Percentiles rank a stretch among this genome's conserved stretches.
phyloP scores from a whole-genome alignment of 2,329 filamentous ascomycete genomes.

The Colletotrichum coccodes region DNA sequence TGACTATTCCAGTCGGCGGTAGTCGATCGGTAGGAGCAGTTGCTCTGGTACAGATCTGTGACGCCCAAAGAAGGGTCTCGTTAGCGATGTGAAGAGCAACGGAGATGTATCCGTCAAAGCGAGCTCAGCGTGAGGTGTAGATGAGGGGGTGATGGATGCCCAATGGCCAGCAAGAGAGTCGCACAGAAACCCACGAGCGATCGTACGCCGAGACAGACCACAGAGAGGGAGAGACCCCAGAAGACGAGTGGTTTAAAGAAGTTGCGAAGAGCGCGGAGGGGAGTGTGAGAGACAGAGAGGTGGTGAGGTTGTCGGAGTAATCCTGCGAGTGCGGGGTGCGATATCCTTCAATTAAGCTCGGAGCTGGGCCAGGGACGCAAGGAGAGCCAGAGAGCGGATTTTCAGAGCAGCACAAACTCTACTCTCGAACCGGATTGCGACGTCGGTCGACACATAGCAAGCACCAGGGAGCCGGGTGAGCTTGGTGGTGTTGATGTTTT shows the following conservation, averaged over 20 bases:
- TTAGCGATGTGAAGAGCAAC: constrained; percentile 9
- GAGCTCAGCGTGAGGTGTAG: not conserved
- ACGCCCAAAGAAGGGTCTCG: not conserved
- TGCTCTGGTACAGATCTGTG: constrained; percentile 30
- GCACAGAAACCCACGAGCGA: not conserved
- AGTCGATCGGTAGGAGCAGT: constrained; percentile 39
- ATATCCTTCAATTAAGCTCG: constrained; percentile 22
- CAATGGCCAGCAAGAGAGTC: not conserved
- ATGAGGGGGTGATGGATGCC: not conserved
- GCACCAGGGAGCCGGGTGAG: not conserved
- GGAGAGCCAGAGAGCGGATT: constrained; percentile 1
- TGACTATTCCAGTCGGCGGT: constrained; percentile 30
- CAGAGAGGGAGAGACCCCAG: not conserved
- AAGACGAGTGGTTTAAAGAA: constrained; percentile 30
- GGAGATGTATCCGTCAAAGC: not conserved
- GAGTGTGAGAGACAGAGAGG: constrained; percentile 39
- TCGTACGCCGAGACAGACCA: not conserved
- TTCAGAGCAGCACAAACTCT: constrained; percentile 12
- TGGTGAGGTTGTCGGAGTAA: constrained; percentile 31
- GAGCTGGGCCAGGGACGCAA: constrained; percentile 21
- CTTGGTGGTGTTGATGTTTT: not conserved
- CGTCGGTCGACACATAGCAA: not conserved
- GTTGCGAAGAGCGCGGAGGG: constrained; percentile 20
- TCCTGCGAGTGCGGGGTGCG: constrained; percentile 16
- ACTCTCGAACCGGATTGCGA: constrained; percentile 21